Evolutionary conservation across 192 early-diverging fungal species (phyloP).

Genomic region (Piromyces sp.): DNA sequence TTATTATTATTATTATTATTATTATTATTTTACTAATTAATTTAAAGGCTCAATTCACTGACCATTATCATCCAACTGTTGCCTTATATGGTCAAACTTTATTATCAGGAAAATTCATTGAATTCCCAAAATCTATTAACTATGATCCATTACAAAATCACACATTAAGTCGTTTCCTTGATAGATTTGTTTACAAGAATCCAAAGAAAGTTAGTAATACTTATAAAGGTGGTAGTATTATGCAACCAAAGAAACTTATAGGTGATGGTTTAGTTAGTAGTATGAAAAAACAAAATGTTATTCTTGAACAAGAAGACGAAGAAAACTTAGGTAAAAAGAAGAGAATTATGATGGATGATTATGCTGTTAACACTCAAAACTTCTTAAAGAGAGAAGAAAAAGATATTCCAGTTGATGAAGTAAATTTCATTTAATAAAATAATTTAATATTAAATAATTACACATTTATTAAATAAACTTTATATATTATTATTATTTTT

Average conservation of each 20-base stretch:
- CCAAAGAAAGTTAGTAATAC: neutral
- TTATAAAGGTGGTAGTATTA: neutral
- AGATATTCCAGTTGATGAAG: slow-evolving; percentile 56
- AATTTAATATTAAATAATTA: neutral
- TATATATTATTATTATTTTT: no score
- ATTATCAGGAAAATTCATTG: slow-evolving; percentile 47
- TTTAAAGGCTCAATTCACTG: slow-evolving; percentile 25
- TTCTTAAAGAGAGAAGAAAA: slow-evolving; percentile 37
- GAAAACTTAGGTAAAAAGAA: slow-evolving; percentile 2
- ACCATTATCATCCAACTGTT: slow-evolving; percentile 86
- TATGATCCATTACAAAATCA: slow-evolving; percentile 71
- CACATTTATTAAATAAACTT: neutral
- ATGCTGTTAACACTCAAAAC: slow-evolving; percentile 44
- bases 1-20: neutral
- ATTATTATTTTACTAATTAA: neutral
- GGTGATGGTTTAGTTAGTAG: neutral
- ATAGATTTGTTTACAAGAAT: slow-evolving; percentile 70
- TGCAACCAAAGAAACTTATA: neutral
- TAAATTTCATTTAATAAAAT: slow-evolving; percentile 4
- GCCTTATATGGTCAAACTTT: slow-evolving; percentile 60
- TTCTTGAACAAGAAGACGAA: slow-evolving; percentile 48
- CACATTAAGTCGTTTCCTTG: slow-evolving; percentile 81
- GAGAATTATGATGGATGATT: slow-evolving; percentile 21
- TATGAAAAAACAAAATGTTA: slow-evolving; percentile 24
- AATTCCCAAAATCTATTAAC: slow-evolving; percentile 38